phyloP scores from a whole-genome alignment of 208 protist genomes.

The Trichomonas vaginalis region DNA sequence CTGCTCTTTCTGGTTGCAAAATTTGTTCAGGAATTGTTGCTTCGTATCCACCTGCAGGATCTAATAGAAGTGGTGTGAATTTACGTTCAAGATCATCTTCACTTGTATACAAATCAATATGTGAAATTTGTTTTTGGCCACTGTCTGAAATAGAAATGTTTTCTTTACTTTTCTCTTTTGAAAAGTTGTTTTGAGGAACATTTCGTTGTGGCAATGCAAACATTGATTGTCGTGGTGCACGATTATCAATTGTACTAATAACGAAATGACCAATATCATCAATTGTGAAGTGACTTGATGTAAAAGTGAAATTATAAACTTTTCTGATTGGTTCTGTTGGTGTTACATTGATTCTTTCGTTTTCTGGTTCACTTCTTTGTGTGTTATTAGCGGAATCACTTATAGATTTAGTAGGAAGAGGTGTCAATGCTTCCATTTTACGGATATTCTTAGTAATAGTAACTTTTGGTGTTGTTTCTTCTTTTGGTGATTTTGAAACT shows the following conservation, averaged over 20 bases:
- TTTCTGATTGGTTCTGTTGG: background rate
- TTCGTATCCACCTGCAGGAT: background rate
- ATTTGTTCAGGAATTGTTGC: background rate
- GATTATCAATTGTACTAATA: background rate
- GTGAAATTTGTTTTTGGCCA: background rate
- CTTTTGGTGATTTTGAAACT: background rate
- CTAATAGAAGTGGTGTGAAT: background rate
- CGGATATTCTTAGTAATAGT: background rate
- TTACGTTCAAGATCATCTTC: background rate
- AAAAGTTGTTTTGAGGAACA: too few relatives aligned
- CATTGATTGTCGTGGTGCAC: background rate
- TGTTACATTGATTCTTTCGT: background rate
- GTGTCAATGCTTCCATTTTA: background rate
- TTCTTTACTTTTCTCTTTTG: too few relatives aligned
- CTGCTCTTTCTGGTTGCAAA: background rate
- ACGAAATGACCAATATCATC: background rate
- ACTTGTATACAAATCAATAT: background rate
- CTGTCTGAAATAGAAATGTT: too few relatives aligned
- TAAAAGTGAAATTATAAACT: background rate
- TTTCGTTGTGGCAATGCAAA: too few relatives aligned
- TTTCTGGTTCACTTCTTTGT: background rate
- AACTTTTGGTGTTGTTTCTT: background rate
- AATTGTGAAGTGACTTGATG: background rate
- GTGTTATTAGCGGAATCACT: background rate
- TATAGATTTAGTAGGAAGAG: background rate